Evolutionary conservation across 768 basidiomycete species (phyloP), one percentile per base, ranked within the genome.

Genomic region (Lactarius psammicola): DNA sequence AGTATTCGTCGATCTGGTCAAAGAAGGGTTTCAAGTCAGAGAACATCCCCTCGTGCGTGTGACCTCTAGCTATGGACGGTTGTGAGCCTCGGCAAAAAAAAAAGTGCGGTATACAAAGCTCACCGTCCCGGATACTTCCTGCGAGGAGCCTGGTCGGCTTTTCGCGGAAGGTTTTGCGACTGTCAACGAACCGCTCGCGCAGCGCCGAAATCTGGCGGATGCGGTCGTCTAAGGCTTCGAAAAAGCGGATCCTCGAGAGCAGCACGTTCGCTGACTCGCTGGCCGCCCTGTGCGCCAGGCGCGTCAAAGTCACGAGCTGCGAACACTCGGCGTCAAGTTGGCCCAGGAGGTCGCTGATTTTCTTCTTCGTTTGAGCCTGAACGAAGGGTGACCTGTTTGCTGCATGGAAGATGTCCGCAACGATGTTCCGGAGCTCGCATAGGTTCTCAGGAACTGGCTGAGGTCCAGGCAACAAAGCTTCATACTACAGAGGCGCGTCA

Each of bases 311-410:
- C 18, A 0, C 18, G 26, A 59, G 30, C 11, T 33, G 49, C 4
- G 36, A 4, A 46, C 65, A 66, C 40, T 66, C 65, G 31, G 65
- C 61, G 0, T 63, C 65, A 20, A 66, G 65, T 20, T 46, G n/a
- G 38, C 46, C 42, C 13, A 26, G 51, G 40, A 38, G 54, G 11
- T n/a, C 56, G 20, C 20, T 63, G 51, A 66, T 38, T 18, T 0
- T 36, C 23, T 23, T 34, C 61, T 59, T 66, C 23, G 38, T 18
- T 28, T 63, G 56, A 2, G n/a, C 15, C 2, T 44, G 31, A 0
- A 66, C 13, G 17, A 18, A 36, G 9, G 56, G 30, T 2, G 61
- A 66, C 8, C n/a, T 13, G 18, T 66, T 56, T 1, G 17, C 61
- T 1, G 56, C 9, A 36, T 15, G 23, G 40, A 23, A 54, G 23